Base-by-base conservation (phyloP, 164 flowering plant species). In the Vitis riparia region DNA sequence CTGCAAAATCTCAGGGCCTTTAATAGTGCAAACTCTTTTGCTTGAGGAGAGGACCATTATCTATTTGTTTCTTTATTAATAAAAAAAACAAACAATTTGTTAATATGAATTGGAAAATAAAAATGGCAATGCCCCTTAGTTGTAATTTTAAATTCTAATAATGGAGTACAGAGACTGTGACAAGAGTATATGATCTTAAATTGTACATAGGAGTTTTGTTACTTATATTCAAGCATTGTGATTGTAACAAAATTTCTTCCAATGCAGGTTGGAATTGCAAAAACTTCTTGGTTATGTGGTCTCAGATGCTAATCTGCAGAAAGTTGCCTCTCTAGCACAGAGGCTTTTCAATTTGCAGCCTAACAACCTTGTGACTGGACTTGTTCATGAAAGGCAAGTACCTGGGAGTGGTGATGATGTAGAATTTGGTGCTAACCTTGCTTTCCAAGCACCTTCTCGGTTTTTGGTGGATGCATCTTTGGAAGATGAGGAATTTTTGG, bases 361-460 rank as follows among this genome's bases (percentile, higher is more conserved):
- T 17, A 63, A 66, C 65, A 79, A 82, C 55, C 69, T 52, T 55
- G 78, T 32, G 11, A 56, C 61, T 72, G 68, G 68, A 10, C 49
- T 68, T 75, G 15, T 48, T 64, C 49, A 63, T 10, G 83, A 84
- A 27, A 59, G 17, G 55, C 57, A 72, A 68, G 73, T 49, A 5
- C 76, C 75, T 73, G 84, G 71, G 53, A 57, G 3, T 69, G 62
- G 58, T 64, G 85, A 80, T 64, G 72, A 70, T 68, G 17, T 75
- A 3, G 99, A 96, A 80, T 96, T 93, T 81, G 99, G 99, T 16
- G 72, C 87, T 67, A 85, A 91, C 51, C 80, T 96, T 74, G 85
- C 63, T 64, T 93, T 96, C 66, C 76, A 71, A 61, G 85, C 78
- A 17, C 99, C 99, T 13, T 65, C 87, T 30, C 82, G 99, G 59